A percentile compares a stretch with the other conserved stretches of the same genome.
Conservation (phyloP, 2,329 filamentous ascomycete genomes). For the Pseudogymnoascus sp. region DNA sequence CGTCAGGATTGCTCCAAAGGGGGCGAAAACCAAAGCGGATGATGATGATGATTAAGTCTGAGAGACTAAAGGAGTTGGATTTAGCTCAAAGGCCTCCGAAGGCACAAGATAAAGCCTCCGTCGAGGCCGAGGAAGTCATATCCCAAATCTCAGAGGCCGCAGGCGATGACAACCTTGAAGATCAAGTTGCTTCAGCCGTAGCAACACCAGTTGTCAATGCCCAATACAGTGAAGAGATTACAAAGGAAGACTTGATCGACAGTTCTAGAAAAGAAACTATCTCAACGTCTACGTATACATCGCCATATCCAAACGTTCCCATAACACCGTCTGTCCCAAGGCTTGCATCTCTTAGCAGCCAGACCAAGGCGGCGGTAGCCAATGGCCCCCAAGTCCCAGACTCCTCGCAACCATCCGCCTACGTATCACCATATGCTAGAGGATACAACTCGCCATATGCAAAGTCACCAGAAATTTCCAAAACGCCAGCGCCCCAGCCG, state of each 20-base stretch:
- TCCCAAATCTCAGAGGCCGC: constrained; percentile 10
- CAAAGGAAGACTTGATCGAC: neutral
- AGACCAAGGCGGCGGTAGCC: neutral
- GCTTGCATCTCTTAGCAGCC: neutral
- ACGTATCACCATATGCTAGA: neutral
- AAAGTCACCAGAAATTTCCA: neutral
- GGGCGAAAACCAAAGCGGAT: constrained; percentile 11
- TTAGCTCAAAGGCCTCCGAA: constrained; percentile 14
- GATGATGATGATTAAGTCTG: constrained; percentile 20
- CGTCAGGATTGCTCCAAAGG: neutral
- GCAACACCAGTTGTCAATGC: neutral
- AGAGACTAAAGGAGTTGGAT: constrained; percentile 16
- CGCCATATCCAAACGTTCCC: neutral
- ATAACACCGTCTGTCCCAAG: neutral
- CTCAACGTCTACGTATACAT: neutral
- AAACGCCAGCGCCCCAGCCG: neutral
- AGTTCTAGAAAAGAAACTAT: neutral
- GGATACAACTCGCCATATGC: neutral
- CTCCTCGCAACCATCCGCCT: neutral
- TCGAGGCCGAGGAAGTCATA: constrained; percentile 13
- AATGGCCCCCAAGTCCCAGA: neutral
- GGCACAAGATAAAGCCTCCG: constrained; percentile 16
- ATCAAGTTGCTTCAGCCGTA: neutral
- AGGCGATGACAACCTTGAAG: neutral
- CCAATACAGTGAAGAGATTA: neutral